Percentiles rank a stretch among this genome's conserved stretches.
Conservation (phyloP, 352 stramenopile genomes). For the Albugo candida region DNA sequence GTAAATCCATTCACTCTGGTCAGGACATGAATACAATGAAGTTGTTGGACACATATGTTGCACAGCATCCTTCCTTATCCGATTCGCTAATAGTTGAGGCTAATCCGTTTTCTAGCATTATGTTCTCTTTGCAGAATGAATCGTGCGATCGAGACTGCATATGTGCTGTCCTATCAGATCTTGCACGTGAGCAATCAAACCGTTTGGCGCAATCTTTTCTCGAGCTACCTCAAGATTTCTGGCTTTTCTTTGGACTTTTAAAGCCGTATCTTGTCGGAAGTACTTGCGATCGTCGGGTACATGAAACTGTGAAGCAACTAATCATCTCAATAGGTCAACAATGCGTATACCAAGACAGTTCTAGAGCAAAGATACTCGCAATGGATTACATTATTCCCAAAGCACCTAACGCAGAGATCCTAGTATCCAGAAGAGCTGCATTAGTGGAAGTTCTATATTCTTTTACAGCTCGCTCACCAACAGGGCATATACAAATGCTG, state of each 20-base stretch:
- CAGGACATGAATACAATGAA: slow-evolving; percentile 37
- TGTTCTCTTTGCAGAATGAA: slow-evolving; percentile 26
- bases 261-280: slow-evolving; percentile 26
- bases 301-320: slow-evolving; percentile 14
- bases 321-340: slow-evolving; percentile 23
- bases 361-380: slow-evolving; percentile 13
- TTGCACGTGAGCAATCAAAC: slow-evolving; percentile 24
- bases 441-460: slow-evolving; percentile 39
- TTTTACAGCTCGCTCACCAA: slow-evolving; percentile 24
- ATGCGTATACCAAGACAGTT: slow-evolving; percentile 23
- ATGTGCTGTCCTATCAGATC: slow-evolving; percentile 14
- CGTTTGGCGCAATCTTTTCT: slow-evolving; percentile 39
- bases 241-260: slow-evolving; percentile 38
- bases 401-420: slow-evolving; percentile 9
- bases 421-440: slow-evolving; percentile 22
- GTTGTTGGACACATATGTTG: slow-evolving; percentile 34
- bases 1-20: slow-evolving; percentile 3
- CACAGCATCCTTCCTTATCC: slow-evolving; percentile 11
- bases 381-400: slow-evolving; percentile 33
- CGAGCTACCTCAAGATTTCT: slow-evolving; percentile 68
- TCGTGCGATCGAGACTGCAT: slow-evolving; percentile 19
- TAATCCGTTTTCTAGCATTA: slow-evolving; percentile 53
- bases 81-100: slow-evolving; percentile 14
- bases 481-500: slow-evolving; percentile 54
- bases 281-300: slow-evolving; percentile 24